Base-by-base conservation (phyloP, 1,284 basidiomycete species). In the Melampsora larici-populina region DNA sequence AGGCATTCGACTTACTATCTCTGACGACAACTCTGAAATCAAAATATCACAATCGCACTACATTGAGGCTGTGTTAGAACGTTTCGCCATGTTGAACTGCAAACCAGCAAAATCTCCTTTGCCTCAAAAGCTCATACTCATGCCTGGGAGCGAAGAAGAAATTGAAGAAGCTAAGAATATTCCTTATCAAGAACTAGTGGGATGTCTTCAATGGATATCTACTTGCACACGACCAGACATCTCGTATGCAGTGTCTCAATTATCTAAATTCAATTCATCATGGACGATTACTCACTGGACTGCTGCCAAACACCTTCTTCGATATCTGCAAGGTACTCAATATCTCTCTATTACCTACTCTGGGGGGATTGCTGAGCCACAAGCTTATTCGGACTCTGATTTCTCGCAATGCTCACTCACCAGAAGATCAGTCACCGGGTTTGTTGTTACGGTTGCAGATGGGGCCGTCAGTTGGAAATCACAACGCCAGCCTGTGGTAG, bases 241-340 rank as follows among this genome's bases (percentile, higher is more conserved):
- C n/a, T n/a, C n/a, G n/a, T n/a, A n/a, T n/a, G n/a, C 48, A 49
- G 48, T 49, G 21, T 49, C 48, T 11, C 48, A 49, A 49, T 21
- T 49, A 11, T 49, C 48, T 21, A 49, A 21, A 49, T 49, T 49
- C 21, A 21, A 21, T 21, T 11, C 11, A 11, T 11, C 48, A 11
- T 49, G 48, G 48, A 49, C 11, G 62, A 49, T 51, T 70, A 36
- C 78, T 49, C 24, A 21, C 1, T 1, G 55, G 18, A 71, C 78
- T 62, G 79, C 81, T 62, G 68, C 65, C 33, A 66, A 78, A 0
- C 78, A 79, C 4, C 62, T 74, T 9, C 71, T 70, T n/a, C 74
- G 70, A 9, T n/a, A 36, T 15, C 43, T 78, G 31, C 11, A 49
- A 49, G 48, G 48, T 11, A 49, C 48, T 11, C 11, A 11, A 49